Base-by-base conservation (phyloP, 495 filamentous ascomycete species). In the Physcia stellaris region DNA sequence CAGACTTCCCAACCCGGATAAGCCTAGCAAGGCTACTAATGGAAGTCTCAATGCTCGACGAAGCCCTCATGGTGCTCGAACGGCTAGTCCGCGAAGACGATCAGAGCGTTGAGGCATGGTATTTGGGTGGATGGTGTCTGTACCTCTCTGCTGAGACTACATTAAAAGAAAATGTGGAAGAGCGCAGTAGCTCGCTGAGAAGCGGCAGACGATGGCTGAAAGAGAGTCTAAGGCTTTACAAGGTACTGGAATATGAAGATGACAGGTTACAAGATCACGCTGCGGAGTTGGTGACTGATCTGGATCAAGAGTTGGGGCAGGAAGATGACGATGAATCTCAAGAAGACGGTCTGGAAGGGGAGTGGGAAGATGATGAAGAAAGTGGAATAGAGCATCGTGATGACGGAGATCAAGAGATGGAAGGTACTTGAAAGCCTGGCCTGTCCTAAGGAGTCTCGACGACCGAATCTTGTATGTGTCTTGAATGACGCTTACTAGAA, bases 81-180 rank as follows among this genome's bases (percentile, higher is more conserved):
- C 64, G 83, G 35, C 55, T 99, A 35, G 74, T 94, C 13, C 57
- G 65, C 4, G 92, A 96, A 56, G 86, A 96, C 46, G 92, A 99
- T 54, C 68, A 76, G 45, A 86, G 87, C 57, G 84, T 95, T 9
- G 92, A 99, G 57, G 82, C 81, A 2, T 94, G 86, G 86, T 99
- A 99, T 61, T 65, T 96, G 2, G 88, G 92, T 23, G 92, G 92
- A 7, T 99, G 88, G 81, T 81, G 81, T 40, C 66, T 85, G 41
- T 82, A 83, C 51, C 66, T 90, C 39, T 60, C 80, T 40, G 27
- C 37, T 28, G 9, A 7, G 13, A 13, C 9, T 28, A 28, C 7
- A 4, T 75, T 82, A 56, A 85, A 79, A 62, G 50, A 70, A 52
- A 15, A 46, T 30, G 34, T 23, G 12, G 29, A 11, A 5, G 47